These are phyloP conservation scores for Lonicera japonica DNA, from an alignment of 129 eudicot genomes.

Conservation along the genomic window DNA sequence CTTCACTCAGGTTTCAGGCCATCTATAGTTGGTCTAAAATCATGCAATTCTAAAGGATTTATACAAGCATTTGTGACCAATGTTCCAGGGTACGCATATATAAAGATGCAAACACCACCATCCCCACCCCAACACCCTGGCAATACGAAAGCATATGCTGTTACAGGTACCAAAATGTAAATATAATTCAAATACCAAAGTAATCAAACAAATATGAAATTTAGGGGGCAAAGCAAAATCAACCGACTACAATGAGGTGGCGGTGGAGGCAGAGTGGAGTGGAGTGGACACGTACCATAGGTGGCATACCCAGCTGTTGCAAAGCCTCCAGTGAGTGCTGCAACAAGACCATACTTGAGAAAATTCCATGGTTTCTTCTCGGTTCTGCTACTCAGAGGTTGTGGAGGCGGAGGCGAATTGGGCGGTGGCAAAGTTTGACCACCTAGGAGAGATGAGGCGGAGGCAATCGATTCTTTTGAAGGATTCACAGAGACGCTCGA, in stretches of 20 bases:
- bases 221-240: too few species aligned
- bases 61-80: neutral
- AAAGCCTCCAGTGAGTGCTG: constrained; percentile 55
- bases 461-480: constrained; percentile 33
- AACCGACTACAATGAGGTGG: too few species aligned
- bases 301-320: constrained; percentile 76
- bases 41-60: neutral
- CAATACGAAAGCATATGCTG: too few species aligned
- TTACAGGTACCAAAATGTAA: neutral
- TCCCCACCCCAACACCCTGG: too few species aligned
- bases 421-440: constrained; percentile 3
- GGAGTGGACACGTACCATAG: constrained; percentile 46
- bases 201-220: neutral
- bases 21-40: neutral
- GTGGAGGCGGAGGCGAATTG: constrained; percentile 21
- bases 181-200: neutral
- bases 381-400: constrained; percentile 12
- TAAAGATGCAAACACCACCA: too few species aligned
- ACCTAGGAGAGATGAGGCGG: constrained; percentile 19
- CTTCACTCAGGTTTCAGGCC: neutral
- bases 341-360: constrained; percentile 49
- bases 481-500: constrained; percentile 36
- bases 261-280: too few species aligned
- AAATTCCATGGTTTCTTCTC: constrained; percentile 37
- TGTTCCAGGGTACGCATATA: too few species aligned